Evolutionary conservation across 371 early-diverging fungal genomes (phyloP).

Genomic region (Blakeslea trispora): DNA sequence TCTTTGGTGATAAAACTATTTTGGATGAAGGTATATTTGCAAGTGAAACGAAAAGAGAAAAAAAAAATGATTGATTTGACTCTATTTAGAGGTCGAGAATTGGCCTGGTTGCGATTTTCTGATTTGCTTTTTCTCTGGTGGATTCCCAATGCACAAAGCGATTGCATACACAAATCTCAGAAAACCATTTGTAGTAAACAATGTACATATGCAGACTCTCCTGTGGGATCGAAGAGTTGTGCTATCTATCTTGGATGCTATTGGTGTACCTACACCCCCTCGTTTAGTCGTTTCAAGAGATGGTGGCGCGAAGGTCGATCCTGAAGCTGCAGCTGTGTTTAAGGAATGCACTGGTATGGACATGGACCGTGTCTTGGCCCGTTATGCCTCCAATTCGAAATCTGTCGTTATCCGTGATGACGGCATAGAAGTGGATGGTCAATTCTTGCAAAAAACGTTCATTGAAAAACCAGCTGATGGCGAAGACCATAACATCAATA

Average conservation of each 20-base stretch:
- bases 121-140: constrained; percentile 94
- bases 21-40: constrained; percentile 82
- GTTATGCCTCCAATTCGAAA: constrained; percentile 31
- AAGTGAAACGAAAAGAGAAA: neutral
- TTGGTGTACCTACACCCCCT: constrained; percentile 87
- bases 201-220: constrained; percentile 87
- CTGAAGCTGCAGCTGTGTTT: constrained; percentile 42
- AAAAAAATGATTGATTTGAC: neutral
- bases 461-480: constrained; percentile 98
- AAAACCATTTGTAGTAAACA: constrained; percentile 90
- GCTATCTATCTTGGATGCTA: constrained; percentile 78
- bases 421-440: constrained; percentile 73
- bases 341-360: constrained; percentile 57
- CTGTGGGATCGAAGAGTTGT: constrained; percentile 94
- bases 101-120: constrained; percentile 98
- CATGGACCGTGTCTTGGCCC: constrained; percentile 40
- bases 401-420: constrained; percentile 46
- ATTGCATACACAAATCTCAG: constrained; percentile 84
- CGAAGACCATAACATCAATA: constrained; percentile 97
- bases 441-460: constrained; percentile 86
- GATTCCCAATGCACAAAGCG: constrained; percentile 95
- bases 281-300: constrained; percentile 78
- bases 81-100: constrained; percentile 65
- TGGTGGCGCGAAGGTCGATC: constrained; percentile 63
- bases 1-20: constrained; percentile 97